Evolutionary conservation across 1,284 basidiomycete species (phyloP), one percentile per base, ranked within the genome.

Genomic region (Wolfiporia cocos): DNA sequence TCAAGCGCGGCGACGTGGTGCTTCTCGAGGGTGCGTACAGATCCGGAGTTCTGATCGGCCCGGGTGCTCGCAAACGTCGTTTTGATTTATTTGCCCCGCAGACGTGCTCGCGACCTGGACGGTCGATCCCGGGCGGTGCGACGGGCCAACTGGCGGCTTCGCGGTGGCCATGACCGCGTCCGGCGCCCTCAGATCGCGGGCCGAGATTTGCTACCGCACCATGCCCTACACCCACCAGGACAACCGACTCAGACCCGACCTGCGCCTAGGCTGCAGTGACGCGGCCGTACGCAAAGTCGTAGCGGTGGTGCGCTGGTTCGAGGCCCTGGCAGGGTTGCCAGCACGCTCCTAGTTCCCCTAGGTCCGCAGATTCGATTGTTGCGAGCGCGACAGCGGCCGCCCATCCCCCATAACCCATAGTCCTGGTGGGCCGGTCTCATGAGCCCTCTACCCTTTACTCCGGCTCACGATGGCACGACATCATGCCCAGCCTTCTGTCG

Each of bases 121-220:
- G 42, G 51, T 63, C 0, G 53, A 55, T 4, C 20, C 17, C 21
- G 34, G 22, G 14, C 61, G 61, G 1, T 44, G 41, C 11, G 30
- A 30, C 22, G 24, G 12, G 5, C 12, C 33, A 18, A 36, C 24
- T 29, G 46, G 28, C 34, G 41, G 43, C 40, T 32, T 49, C n/a
- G 65, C 73, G 1, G 55, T 74, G 40, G 64, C 63, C 5, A 61
- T 86, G 19, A 77, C 76, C 0, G 84, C 82, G 0, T 86, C 84
- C 0, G 75, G 78, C 10, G 69, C 76, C 49, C 67, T 79, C 17
- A 74, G 72, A 37, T 81, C 82, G 2, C 64, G 56, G 39, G 57
- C 77, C 38, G 70, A 78, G 50, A 78, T 89, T 10, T 89, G 86
- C 55, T 89, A 82, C 59, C 75, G 86, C 9, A 81, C 82, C 5